Evolutionary conservation across 169 alveolate species (phyloP).

Genomic region (Cryptosporidium sp.): DNA sequence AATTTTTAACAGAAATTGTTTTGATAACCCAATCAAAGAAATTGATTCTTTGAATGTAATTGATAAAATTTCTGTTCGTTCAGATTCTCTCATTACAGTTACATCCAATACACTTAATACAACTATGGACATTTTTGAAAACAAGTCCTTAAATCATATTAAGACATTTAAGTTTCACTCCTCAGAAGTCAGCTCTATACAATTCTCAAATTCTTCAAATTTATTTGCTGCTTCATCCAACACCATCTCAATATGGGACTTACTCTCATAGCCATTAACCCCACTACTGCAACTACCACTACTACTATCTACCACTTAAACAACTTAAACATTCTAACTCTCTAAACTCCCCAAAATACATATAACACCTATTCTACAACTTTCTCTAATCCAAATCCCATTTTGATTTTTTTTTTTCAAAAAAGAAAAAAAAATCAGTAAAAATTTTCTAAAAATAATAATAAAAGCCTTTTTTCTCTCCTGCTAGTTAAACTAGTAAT

Average conservation of each 20-base stretch:
- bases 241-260: conserved; percentile 28
- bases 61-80: conserved; percentile 25
- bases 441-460: too few relatives aligned
- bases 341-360: too few relatives aligned
- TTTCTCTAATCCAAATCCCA: too few relatives aligned
- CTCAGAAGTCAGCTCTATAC: conserved; percentile 1
- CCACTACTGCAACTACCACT: not conserved
- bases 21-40: conserved; percentile 14
- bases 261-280: not conserved
- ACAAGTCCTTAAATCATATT: not conserved
- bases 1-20: conserved; percentile 47
- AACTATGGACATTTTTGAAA: conserved; percentile 28
- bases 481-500: too few relatives aligned
- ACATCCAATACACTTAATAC: not conserved
- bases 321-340: not conserved
- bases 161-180: conserved; percentile 10
- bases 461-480: too few relatives aligned
- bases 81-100: conserved; percentile 28
- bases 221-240: not conserved
- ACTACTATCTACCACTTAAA: not conserved
- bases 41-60: not conserved
- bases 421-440: too few relatives aligned
- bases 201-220: conserved; percentile 1
- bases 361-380: too few relatives aligned
- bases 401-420: too few relatives aligned